phyloP scores from a whole-genome alignment of 139 green algal genomes.

The Micractinium sp. region DNA sequence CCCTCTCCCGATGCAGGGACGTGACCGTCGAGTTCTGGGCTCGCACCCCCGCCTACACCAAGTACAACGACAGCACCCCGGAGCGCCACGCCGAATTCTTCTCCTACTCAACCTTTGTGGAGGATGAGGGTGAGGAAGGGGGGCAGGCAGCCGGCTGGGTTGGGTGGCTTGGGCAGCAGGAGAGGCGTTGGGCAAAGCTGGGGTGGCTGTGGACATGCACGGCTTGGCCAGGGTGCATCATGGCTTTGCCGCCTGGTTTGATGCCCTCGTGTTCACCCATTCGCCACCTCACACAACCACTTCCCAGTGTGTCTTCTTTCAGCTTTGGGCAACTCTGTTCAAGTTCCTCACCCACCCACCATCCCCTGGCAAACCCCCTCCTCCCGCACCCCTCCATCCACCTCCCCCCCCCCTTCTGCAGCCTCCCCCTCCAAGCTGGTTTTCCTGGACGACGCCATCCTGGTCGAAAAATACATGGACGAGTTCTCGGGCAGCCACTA shows the following conservation, averaged over 20 bases:
- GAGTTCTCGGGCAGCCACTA: not conserved
- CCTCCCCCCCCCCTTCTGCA: not conserved
- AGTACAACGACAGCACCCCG: not conserved
- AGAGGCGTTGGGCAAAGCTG: too few species aligned
- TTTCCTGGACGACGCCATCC: conserved; percentile 84
- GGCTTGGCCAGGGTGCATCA: too few species aligned
- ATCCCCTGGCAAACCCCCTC: too few species aligned
- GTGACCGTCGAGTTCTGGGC: conserved; percentile 89
- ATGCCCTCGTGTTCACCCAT: too few species aligned
- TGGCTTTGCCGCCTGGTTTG: too few species aligned
- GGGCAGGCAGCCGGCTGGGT: not conserved
- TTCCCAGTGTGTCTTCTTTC: too few species aligned
- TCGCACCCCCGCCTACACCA: conserved; percentile 49
- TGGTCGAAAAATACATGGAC: conserved; percentile 70
- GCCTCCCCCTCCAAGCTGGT: conserved; percentile 9
- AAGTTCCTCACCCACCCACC: too few species aligned
- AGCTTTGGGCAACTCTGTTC: too few species aligned
- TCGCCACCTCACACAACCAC: too few species aligned
- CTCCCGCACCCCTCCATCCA: too few species aligned
- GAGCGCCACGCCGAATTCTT: conserved; percentile 61
- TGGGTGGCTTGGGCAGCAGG: too few species aligned
- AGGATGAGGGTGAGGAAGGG: not conserved
- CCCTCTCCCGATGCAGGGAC: conserved; percentile 28
- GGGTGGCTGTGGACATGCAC: too few species aligned
- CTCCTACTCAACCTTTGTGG: conserved; percentile 58